Base-by-base conservation (phyloP, 805 yeast species). In the Candida silvicultrix region DNA sequence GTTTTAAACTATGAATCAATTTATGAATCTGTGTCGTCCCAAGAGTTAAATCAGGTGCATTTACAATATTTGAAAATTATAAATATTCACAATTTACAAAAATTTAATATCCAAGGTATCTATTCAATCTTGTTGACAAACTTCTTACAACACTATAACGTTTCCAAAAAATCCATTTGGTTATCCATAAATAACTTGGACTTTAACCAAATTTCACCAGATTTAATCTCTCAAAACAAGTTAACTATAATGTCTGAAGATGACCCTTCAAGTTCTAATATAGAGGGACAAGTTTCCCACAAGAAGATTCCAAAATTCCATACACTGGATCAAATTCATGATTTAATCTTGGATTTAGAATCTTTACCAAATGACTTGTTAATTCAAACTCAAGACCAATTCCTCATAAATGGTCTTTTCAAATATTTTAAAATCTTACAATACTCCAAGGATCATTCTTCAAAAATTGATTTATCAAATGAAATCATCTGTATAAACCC, bases 31-130 rank as follows among this genome's bases (percentile, higher is more conserved):
- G 71, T 77, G 42, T 18, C 48, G 1, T 65, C 65, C 40, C 49
- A 47, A 5, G 82, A 78, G 42, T 65, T 64, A 41, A 76, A 70
- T 45, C 71, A 71, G 47, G 60, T 61, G 32, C 71, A 75, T 42
- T 70, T 71, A 4, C 83, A 78, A 55, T 81, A 78, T 49, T 77
- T 81, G 35, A 80, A 81, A 57, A 78, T 81, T 65, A 72, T 81
- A 35, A 77, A 81, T 56, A 83, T 82, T 5, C 75, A 74, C 55
- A 76, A 77, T 56, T 69, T 81, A 18, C 74, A 75, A 31, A 70
- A 78, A 35, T 78, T 68, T 55, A 80, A 81, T 53, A 73, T 80
- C 28, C 68, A 65, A 45, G 71, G 68, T 42, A 64, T 51, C 39
- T 38, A 50, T 4, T 55, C 59, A 25, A 35, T 54, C 1, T 49